A percentile compares a stretch with the other conserved stretches of the same genome.
Evolutionary conservation across 345 rosid species (phyloP).

Genomic region (Camelina neglecta): DNA sequence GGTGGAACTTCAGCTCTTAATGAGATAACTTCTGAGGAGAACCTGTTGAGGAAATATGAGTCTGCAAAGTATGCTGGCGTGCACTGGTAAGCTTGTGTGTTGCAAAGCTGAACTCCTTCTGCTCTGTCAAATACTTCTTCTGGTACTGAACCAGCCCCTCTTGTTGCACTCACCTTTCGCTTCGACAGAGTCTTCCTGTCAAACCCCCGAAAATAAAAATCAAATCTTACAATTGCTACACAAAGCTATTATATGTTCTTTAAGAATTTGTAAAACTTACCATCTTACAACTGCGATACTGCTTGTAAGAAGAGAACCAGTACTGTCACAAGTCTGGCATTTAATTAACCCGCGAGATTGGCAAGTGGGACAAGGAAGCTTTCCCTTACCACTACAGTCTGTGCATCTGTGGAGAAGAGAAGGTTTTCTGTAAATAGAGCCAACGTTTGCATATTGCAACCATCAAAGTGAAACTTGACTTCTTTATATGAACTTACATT

Average conservation of each 20-base stretch:
- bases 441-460: not conserved
- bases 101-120: constrained; percentile 88
- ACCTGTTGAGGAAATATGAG: constrained; percentile 87
- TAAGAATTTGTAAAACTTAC: constrained; percentile 44
- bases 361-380: constrained; percentile 77
- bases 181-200: constrained; percentile 82
- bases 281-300: constrained; percentile 71
- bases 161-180: constrained; percentile 82
- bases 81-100: constrained; percentile 93
- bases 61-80: constrained; percentile 90
- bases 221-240: not conserved
- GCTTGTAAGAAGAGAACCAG: constrained; percentile 72
- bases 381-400: constrained; percentile 80
- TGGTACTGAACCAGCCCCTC: constrained; percentile 95
- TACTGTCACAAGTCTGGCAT: constrained; percentile 67
- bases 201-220: not conserved
- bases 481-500: constrained; percentile 52
- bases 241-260: not conserved
- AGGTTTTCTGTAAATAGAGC: not conserved
- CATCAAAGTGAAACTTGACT: constrained; percentile 16
- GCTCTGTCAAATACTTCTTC: constrained; percentile 92
- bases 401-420: constrained; percentile 56
- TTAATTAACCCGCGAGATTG: constrained; percentile 84
- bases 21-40: constrained; percentile 87
- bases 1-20: constrained; percentile 73